Conservation (phyloP, 2,329 filamentous ascomycete species). For the Fusarium pseudograminearum region DNA sequence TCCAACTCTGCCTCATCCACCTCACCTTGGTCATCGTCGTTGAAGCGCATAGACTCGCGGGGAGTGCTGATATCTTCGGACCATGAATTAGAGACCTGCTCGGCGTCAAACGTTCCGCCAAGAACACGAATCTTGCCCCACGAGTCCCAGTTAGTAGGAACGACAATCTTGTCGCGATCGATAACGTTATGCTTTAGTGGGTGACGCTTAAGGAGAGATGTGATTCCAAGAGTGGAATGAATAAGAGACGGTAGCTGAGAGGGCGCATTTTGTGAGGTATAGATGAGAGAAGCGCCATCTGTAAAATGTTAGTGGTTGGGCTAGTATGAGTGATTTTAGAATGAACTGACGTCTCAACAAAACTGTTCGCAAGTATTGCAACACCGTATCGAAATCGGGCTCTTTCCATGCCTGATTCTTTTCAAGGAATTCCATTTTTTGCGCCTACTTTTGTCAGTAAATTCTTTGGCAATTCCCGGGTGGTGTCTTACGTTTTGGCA, state of each 20-base stretch:
- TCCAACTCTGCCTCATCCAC: slow-evolving; percentile 43
- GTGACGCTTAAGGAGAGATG: slow-evolving; percentile 82
- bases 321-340: not conserved
- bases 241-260: slow-evolving; percentile 84
- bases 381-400: slow-evolving; percentile 94
- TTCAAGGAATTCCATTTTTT: slow-evolving; percentile 91
- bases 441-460: slow-evolving; percentile 66
- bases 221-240: slow-evolving; percentile 88
- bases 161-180: slow-evolving; percentile 91
- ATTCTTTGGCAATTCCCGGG: not conserved
- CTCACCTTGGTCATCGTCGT: slow-evolving; percentile 44
- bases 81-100: slow-evolving; percentile 87
- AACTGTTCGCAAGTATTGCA: slow-evolving; percentile 91
- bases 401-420: slow-evolving; percentile 94
- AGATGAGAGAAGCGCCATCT: slow-evolving; percentile 89
- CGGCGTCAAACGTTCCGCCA: slow-evolving; percentile 91
- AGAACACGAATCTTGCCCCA: slow-evolving; percentile 97
- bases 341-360: slow-evolving; percentile 77
- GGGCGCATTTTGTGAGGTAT: slow-evolving; percentile 80
- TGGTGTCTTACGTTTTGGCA: slow-evolving; percentile 83
- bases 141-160: slow-evolving; percentile 97
- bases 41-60: slow-evolving; percentile 44
- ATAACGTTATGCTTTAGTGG: slow-evolving; percentile 91
- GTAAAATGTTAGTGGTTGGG: slow-evolving; percentile 40
- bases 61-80: slow-evolving; percentile 80